A percentile compares a stretch with the other conserved stretches of the same genome.
Evolutionary conservation across 352 stramenopile genomes (phyloP).

Genomic region (Pythium aquatile): DNA sequence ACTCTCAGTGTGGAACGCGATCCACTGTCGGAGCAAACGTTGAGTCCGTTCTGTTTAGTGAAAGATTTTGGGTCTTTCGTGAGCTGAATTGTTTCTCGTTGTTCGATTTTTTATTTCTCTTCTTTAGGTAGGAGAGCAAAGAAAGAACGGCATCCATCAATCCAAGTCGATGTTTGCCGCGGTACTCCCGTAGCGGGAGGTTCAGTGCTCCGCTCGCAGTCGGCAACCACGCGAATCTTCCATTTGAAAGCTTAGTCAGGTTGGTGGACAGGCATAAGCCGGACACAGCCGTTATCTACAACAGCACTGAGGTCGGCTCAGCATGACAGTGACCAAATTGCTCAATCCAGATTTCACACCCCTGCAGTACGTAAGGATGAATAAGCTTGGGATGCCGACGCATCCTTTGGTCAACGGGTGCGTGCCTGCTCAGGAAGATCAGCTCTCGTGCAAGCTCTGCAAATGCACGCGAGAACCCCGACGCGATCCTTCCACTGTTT

Average conservation of each 20-base stretch:
- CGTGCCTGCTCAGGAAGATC: background rate
- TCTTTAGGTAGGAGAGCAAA: background rate
- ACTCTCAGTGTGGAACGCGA: background rate
- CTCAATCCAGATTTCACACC: too few species aligned
- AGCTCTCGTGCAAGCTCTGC: background rate
- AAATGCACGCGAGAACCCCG: background rate
- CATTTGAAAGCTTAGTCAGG: background rate
- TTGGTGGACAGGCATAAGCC: background rate
- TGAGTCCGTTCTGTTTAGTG: too few species aligned
- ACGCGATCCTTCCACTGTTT: constrained; percentile 1
- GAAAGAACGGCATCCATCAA: constrained; percentile 2
- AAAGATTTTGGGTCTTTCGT: background rate
- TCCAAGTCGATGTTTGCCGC: background rate
- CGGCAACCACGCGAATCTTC: background rate
- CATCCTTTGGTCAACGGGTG: background rate
- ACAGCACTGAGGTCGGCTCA: too few species aligned
- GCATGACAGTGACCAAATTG: too few species aligned
- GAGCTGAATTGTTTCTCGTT: background rate
- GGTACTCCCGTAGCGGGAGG: background rate
- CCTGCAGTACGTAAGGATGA: background rate
- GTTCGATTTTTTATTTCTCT: background rate
- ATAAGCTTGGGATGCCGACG: background rate
- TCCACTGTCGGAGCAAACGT: too few species aligned
- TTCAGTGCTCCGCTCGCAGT: background rate
- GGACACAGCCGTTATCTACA: background rate